A percentile compares a stretch with the other conserved stretches of the same genome.
Conservation (phyloP, 1,139 yeast genomes). For the Scheffersomyces segobiensis region DNA sequence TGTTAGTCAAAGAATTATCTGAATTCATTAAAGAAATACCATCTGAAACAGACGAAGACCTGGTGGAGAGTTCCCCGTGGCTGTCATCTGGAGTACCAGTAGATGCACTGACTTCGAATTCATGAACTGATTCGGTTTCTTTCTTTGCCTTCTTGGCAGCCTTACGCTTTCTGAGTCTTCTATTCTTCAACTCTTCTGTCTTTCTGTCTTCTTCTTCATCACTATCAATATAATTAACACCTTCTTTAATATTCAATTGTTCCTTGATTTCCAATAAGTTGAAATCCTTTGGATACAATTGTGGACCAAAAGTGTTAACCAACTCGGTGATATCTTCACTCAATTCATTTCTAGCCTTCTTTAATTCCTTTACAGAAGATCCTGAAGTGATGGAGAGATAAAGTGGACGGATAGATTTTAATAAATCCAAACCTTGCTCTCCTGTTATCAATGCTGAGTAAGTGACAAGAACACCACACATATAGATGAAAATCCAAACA, state of each 20-base stretch:
- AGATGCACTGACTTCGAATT: slow-evolving; percentile 4
- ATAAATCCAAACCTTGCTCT: slow-evolving; percentile 87
- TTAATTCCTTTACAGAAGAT: slow-evolving; percentile 56
- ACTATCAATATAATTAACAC: slow-evolving; percentile 36
- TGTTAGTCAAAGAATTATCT: slow-evolving; percentile 53
- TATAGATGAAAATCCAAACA: slow-evolving; percentile 51
- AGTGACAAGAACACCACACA: slow-evolving; percentile 68
- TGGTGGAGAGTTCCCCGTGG: slow-evolving; percentile 22
- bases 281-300: slow-evolving; percentile 48
- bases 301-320: slow-evolving; percentile 47
- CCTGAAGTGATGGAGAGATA: slow-evolving; percentile 69
- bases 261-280: slow-evolving; percentile 41
- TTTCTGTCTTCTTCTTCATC: slow-evolving; percentile 59
- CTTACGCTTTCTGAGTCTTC: slow-evolving; percentile 36
- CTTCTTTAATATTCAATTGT: slow-evolving; percentile 26
- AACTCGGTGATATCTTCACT: slow-evolving; percentile 45
- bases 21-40: slow-evolving; percentile 56
- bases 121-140: slow-evolving; percentile 10
- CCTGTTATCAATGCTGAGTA: slow-evolving; percentile 89
- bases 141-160: slow-evolving; percentile 21
- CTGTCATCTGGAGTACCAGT: slow-evolving; percentile 9
- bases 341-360: slow-evolving; percentile 39
- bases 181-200: slow-evolving; percentile 52
- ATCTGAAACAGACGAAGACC: slow-evolving; percentile 47
- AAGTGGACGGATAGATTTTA: slow-evolving; percentile 80